Evolutionary conservation across 2,329 filamentous ascomycete genomes (phyloP).

Genomic region (Botrytis fragariae): DNA sequence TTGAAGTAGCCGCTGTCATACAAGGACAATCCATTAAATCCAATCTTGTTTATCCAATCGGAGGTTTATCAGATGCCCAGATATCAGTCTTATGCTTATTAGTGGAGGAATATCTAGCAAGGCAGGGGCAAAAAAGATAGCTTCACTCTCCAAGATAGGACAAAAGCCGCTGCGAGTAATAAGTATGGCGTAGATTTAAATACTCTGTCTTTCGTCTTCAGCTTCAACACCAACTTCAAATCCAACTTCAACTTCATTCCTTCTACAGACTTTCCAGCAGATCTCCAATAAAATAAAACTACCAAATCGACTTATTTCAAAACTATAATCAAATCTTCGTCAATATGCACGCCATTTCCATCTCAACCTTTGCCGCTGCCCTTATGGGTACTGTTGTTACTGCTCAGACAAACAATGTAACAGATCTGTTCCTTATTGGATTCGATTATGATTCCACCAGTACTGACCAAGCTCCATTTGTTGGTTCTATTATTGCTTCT

Average conservation of each 20-base stretch:
- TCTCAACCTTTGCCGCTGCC: slow-evolving; percentile 12
- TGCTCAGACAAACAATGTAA: not conserved
- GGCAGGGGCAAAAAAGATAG: not conserved
- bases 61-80: not conserved
- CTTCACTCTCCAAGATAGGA: not conserved
- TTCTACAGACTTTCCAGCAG: not conserved
- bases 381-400: slow-evolving; percentile 7
- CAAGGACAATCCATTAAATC: not conserved
- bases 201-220: not conserved
- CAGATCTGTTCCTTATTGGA: slow-evolving; percentile 12
- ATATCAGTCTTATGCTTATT: not conserved
- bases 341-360: slow-evolving; percentile 18
- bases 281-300: not conserved
- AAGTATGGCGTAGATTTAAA: not conserved
- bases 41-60: not conserved
- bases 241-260: not conserved
- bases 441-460: not conserved
- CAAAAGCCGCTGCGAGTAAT: not conserved
- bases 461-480: not conserved
- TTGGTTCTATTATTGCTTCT: slow-evolving; percentile 19
- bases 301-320: not conserved
- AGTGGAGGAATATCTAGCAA: not conserved
- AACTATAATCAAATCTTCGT: not conserved
- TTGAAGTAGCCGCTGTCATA: not conserved
- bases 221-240: not conserved